Percentiles rank a stretch among this genome's conserved stretches.
Conservation (phyloP, 805 yeast genomes). For the Lipomyces mesembrius region DNA sequence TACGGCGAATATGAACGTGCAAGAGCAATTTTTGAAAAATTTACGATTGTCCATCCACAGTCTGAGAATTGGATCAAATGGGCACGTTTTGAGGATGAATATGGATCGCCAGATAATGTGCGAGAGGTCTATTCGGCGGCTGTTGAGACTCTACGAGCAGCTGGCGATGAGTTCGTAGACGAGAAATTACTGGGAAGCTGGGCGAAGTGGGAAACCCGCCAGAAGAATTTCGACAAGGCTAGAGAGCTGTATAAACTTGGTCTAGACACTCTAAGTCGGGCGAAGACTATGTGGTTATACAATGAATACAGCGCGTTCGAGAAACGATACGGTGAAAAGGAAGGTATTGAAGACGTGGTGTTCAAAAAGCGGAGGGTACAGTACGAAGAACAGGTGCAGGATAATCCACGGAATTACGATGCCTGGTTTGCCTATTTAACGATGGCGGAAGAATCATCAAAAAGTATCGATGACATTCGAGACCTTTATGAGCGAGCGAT, state of each 20-base stretch:
- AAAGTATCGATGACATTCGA: slow-evolving; percentile 43
- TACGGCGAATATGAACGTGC: slow-evolving; percentile 63
- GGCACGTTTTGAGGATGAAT: slow-evolving; percentile 69
- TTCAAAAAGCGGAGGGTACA: slow-evolving; percentile 57
- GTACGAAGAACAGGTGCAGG: slow-evolving; percentile 56
- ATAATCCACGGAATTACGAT: slow-evolving; percentile 65
- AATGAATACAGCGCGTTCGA: slow-evolving; percentile 62
- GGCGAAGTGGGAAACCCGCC: slow-evolving; percentile 72
- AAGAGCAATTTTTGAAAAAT: slow-evolving; percentile 61
- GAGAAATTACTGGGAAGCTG: slow-evolving; percentile 55
- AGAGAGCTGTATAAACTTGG: slow-evolving; percentile 61
- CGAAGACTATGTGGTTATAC: slow-evolving; percentile 48
- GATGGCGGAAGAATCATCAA: slow-evolving; percentile 52
- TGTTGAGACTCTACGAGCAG: slow-evolving; percentile 55
- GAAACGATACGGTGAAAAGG: slow-evolving; percentile 63
- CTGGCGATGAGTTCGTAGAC: slow-evolving; percentile 44
- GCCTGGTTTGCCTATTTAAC: slow-evolving; percentile 80
- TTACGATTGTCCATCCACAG: slow-evolving; percentile 57
- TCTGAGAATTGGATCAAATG: slow-evolving; percentile 72
- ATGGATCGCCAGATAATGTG: slow-evolving; percentile 53
- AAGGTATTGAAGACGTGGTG: slow-evolving; percentile 59
- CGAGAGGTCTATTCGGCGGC: slow-evolving; percentile 71
- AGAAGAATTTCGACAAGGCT: slow-evolving; percentile 66
- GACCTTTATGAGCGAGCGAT: slow-evolving; percentile 55
- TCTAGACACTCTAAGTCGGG: slow-evolving; percentile 51